Evolutionary conservation across 805 yeast species (phyloP).

Genomic region (Myxozyma geophila): DNA sequence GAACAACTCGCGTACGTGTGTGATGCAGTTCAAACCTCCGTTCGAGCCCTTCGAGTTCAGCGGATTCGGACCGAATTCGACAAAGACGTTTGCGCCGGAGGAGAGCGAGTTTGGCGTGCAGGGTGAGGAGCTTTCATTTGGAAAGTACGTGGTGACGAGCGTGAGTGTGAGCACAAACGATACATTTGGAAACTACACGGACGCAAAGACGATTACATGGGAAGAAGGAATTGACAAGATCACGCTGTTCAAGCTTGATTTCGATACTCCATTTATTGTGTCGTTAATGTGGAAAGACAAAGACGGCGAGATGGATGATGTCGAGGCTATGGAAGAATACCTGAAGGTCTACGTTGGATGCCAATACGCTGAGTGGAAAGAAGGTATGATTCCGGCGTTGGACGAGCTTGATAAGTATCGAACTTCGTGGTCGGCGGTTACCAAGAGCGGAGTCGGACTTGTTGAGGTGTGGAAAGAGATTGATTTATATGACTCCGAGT

Average conservation of each 20-base stretch:
- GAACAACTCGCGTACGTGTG: slow-evolving; percentile 34
- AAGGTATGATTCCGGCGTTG: slow-evolving; percentile 67
- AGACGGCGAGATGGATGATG: slow-evolving; percentile 43
- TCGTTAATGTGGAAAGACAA: slow-evolving; percentile 36
- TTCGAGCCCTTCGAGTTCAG: slow-evolving; percentile 28
- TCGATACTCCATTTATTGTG: slow-evolving; percentile 29
- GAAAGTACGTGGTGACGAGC: slow-evolving; percentile 30
- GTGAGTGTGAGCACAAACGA: slow-evolving; percentile 32
- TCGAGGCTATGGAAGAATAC: slow-evolving; percentile 33
- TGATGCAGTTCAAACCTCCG: slow-evolving; percentile 32
- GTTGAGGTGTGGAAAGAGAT: slow-evolving; percentile 61
- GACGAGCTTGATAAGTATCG: slow-evolving; percentile 70
- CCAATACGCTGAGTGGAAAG: slow-evolving; percentile 76
- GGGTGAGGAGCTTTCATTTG: slow-evolving; percentile 15
- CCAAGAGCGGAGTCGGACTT: slow-evolving; percentile 68
- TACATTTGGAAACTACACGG: slow-evolving; percentile 21
- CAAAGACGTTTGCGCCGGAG: neutral
- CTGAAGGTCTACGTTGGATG: slow-evolving; percentile 68
- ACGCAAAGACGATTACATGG: slow-evolving; percentile 24
- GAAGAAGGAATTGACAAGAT: slow-evolving; percentile 34
- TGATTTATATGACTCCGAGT: slow-evolving; percentile 45
- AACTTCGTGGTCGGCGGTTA: slow-evolving; percentile 66
- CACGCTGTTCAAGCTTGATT: slow-evolving; percentile 33
- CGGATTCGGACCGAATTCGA: slow-evolving; percentile 30
- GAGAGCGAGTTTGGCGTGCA: neutral